These are phyloP conservation scores for Stephanodiscus triporus DNA, from an alignment of 108 stramenopile genomes.

Conservation along the genomic window DNA sequence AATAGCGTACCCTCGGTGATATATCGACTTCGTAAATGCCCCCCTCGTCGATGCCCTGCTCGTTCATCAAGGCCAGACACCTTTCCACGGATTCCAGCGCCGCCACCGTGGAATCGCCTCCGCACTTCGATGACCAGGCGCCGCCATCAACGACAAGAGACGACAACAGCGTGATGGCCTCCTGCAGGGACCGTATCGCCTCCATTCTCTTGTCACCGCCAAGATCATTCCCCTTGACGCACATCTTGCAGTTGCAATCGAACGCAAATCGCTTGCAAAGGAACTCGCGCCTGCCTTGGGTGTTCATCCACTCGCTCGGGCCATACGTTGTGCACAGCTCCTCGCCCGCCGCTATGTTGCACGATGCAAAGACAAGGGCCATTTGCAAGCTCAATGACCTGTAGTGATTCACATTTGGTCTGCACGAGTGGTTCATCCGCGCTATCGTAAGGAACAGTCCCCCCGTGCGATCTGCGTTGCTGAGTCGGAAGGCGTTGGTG, in stretches of 20 bases:
- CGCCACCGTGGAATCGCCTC: background rate
- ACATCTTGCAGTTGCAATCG: constrained; percentile 32
- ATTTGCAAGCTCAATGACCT: constrained; percentile 3
- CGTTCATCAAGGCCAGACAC: constrained; percentile 16
- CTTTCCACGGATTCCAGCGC: background rate
- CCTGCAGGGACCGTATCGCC: constrained; percentile 17
- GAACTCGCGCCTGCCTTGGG: constrained; percentile 10
- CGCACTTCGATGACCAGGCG: constrained; percentile 1
- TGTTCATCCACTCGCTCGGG: constrained; percentile 6
- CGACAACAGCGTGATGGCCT: constrained; percentile 13
- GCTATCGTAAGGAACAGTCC: constrained; percentile 17
- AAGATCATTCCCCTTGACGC: constrained; percentile 17
- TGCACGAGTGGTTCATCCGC: constrained; percentile 13
- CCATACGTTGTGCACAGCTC: constrained; percentile 19
- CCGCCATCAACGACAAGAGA: too few relatives aligned
- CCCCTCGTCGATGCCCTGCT: constrained; percentile 10
- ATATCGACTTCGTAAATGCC: constrained; percentile 13
- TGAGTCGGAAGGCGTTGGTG: constrained; percentile 19
- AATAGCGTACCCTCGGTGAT: constrained; percentile 14
- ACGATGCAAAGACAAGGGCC: constrained; percentile 10
- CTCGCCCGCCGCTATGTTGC: constrained; percentile 14
- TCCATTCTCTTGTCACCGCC: constrained; percentile 34
- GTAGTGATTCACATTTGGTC: constrained; percentile 21
- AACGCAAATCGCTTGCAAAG: constrained; percentile 24
- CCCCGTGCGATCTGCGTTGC: background rate